Evolutionary conservation across 805 yeast species (phyloP).

Genomic region (Zygosaccharomyces gambellarensis): DNA sequence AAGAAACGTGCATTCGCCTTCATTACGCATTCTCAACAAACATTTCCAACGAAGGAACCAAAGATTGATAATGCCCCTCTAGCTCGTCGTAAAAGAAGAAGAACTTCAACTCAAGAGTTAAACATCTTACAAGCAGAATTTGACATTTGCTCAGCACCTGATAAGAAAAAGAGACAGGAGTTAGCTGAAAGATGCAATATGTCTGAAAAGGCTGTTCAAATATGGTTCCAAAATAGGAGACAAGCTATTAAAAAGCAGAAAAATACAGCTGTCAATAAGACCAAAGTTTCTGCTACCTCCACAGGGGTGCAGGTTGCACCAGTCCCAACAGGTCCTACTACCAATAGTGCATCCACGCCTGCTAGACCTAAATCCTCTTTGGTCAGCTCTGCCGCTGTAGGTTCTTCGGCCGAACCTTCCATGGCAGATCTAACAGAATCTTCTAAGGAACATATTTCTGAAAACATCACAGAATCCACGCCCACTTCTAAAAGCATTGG

Average conservation of each 20-base stretch:
- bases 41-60: conserved; percentile 80
- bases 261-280: conserved; percentile 16
- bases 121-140: conserved; percentile 79
- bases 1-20: conserved; percentile 62
- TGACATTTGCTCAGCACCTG: conserved; percentile 72
- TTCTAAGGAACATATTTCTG: background rate
- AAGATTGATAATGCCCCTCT: conserved; percentile 83
- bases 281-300: background rate
- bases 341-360: background rate
- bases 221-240: conserved; percentile 96
- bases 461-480: conserved; percentile 3
- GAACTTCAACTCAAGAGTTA: conserved; percentile 87
- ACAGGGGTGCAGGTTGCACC: background rate
- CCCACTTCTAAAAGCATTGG: conserved; percentile 8
- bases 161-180: conserved; percentile 64
- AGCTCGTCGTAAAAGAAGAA: conserved; percentile 90
- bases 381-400: background rate
- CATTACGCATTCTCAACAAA: conserved; percentile 87
- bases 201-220: conserved; percentile 97
- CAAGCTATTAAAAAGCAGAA: conserved; percentile 65
- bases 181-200: conserved; percentile 79
- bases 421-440: background rate
- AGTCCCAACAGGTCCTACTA: background rate
- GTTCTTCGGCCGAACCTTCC: conserved; percentile 2
- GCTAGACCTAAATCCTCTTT: background rate